A percentile compares a stretch with the other conserved stretches of the same genome.
Evolutionary conservation across 1,284 basidiomycete species (phyloP).

Genomic region (Papiliotrema laurentii): DNA sequence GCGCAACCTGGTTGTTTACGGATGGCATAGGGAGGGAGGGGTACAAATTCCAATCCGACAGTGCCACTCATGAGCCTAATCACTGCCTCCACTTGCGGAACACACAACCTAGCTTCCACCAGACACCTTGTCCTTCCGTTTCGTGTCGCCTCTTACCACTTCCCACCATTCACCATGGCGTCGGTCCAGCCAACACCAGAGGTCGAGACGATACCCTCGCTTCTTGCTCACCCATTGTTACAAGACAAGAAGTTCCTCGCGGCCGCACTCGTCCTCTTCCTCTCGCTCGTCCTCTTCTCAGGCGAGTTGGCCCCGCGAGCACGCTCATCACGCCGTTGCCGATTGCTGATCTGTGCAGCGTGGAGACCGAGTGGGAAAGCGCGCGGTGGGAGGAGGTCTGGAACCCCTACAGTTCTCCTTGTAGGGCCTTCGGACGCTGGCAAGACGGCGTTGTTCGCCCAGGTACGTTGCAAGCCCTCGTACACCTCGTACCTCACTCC

Average conservation of each 20-base stretch:
- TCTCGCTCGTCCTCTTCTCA: slow-evolving; percentile 21
- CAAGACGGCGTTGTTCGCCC: slow-evolving; percentile 44
- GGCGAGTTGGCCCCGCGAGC: slow-evolving; percentile 16
- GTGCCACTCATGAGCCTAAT: too few species aligned
- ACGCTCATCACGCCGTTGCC: background rate
- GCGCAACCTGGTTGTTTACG: too few species aligned
- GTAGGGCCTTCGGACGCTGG: slow-evolving; percentile 40
- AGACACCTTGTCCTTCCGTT: too few species aligned
- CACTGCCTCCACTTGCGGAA: too few species aligned
- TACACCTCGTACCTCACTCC: too few species aligned
- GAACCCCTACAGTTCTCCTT: slow-evolving; percentile 33
- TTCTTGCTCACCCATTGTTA: slow-evolving; percentile 23
- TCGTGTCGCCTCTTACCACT: too few species aligned
- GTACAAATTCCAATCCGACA: too few species aligned
- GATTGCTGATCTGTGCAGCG: slow-evolving; percentile 11
- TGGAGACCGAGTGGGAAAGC: slow-evolving; percentile 13
- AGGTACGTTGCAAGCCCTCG: slow-evolving; percentile 20
- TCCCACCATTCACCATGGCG: background rate
- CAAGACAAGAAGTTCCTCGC: slow-evolving; percentile 35
- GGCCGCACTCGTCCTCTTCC: slow-evolving; percentile 22
- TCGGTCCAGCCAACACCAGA: slow-evolving; percentile 15
- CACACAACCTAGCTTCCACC: too few species aligned
- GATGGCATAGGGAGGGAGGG: too few species aligned
- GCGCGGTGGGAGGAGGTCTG: slow-evolving; percentile 13
- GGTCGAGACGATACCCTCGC: slow-evolving; percentile 19